Evolutionary conservation across 495 filamentous ascomycete species (phyloP).

Genomic region (Evernia prunastri): DNA sequence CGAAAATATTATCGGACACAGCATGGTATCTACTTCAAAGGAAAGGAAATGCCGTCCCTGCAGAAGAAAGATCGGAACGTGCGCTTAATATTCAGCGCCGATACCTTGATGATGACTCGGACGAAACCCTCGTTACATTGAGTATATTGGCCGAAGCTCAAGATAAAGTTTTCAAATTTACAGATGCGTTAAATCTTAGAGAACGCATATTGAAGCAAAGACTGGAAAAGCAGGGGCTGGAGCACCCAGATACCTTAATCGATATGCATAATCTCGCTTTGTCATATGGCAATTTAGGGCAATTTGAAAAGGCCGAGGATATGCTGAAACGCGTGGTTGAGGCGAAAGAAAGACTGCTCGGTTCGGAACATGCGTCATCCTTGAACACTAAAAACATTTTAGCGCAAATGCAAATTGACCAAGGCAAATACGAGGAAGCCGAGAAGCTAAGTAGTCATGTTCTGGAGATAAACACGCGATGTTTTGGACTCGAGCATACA

Average conservation of each 20-base stretch:
- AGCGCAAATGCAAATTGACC: not conserved
- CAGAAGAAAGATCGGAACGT: not conserved
- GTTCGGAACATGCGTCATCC: not conserved
- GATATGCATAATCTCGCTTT: not conserved
- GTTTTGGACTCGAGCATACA: not conserved
- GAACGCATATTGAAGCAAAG: not conserved
- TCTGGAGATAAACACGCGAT: not conserved
- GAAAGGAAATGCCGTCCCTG: not conserved
- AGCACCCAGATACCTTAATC: not conserved
- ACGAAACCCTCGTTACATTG: not conserved
- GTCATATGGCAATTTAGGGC: accelerated
- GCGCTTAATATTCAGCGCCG: not conserved
- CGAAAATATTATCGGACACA: not conserved
- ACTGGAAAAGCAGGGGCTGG: not conserved
- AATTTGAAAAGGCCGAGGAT: not conserved
- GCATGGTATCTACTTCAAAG: not conserved
- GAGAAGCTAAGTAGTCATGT: not conserved
- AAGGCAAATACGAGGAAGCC: not conserved
- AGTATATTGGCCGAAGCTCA: not conserved
- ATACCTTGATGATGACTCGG: not conserved
- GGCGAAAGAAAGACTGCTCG: not conserved
- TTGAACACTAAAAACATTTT: not conserved
- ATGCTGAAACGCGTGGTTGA: not conserved
- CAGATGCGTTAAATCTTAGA: not conserved
- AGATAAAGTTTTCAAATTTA: accelerated